These are phyloP conservation scores for Trichoderma citrinoviride DNA, from an alignment of 2,329 filamentous ascomycete genomes.

Conservation along the genomic window DNA sequence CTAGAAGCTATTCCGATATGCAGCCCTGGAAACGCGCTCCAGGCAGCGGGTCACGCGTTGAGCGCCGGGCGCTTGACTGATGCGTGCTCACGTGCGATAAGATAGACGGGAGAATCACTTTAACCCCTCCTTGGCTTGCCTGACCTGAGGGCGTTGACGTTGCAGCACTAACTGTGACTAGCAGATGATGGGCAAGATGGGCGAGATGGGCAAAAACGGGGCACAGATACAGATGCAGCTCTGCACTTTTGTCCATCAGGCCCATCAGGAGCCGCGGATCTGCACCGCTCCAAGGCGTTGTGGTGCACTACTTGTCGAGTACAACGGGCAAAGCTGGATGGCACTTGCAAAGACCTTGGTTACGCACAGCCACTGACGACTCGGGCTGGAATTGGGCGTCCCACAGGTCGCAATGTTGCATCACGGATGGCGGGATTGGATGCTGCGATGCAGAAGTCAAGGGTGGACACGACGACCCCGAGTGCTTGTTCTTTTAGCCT, in stretches of 20 bases:
- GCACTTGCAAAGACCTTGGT: neutral
- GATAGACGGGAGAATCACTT: neutral
- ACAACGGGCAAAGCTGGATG: too few species aligned
- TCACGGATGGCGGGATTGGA: neutral
- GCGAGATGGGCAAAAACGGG: too few species aligned
- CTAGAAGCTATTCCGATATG: neutral
- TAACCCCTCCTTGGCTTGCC: neutral
- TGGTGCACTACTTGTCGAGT: too few species aligned
- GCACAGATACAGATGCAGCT: too few species aligned
- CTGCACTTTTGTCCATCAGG: too few species aligned
- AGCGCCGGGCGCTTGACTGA: slow-evolving; percentile 16
- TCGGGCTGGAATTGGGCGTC: neutral
- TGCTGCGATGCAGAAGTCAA: neutral
- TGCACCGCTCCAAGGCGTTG: neutral
- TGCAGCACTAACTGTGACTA: neutral
- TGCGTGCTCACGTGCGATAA: slow-evolving; percentile 27
- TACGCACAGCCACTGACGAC: slow-evolving; percentile 6
- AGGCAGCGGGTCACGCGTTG: slow-evolving; percentile 25
- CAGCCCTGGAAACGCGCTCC: slow-evolving; percentile 16
- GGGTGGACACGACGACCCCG: neutral
- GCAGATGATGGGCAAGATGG: too few species aligned
- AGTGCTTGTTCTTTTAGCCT: neutral
- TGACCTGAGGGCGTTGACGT: neutral
- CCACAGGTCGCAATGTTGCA: slow-evolving; percentile 6
- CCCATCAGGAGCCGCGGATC: neutral